Evolutionary conservation across 2,329 filamentous ascomycete species (phyloP).

Genomic region (Rhynchosporium secalis): DNA sequence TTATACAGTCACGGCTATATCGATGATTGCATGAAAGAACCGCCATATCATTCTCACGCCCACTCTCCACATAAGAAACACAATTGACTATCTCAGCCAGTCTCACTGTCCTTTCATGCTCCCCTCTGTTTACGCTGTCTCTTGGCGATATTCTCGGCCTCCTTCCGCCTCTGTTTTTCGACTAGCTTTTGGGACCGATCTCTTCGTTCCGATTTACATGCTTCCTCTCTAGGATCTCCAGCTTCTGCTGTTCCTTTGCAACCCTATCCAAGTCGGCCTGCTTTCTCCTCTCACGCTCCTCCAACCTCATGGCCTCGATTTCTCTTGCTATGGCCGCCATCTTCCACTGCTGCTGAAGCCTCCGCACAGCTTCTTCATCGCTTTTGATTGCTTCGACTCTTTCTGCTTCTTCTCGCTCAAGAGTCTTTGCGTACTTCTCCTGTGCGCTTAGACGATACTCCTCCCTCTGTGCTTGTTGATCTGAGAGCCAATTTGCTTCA

Average conservation of each 20-base stretch:
- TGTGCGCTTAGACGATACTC: slow-evolving; percentile 12
- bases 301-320: slow-evolving; percentile 13
- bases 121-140: slow-evolving; percentile 10
- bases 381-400: slow-evolving; percentile 10
- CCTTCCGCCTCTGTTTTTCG: slow-evolving; percentile 14
- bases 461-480: slow-evolving; percentile 17
- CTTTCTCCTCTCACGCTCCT: slow-evolving; percentile 15
- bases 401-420: slow-evolving; percentile 12
- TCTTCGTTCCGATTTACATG: background rate
- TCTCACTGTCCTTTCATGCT: slow-evolving; percentile 12
- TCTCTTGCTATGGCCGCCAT: slow-evolving; percentile 13
- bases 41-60: slow-evolving; percentile 21
- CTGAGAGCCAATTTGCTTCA: slow-evolving; percentile 16
- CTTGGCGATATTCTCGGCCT: background rate
- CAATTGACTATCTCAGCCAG: slow-evolving; percentile 23
- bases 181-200: slow-evolving; percentile 1
- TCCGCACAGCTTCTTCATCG: slow-evolving; percentile 17
- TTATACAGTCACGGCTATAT: slow-evolving; percentile 29
- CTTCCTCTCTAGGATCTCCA: slow-evolving; percentile 15
- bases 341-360: slow-evolving; percentile 16
- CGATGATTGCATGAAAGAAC: slow-evolving; percentile 27
- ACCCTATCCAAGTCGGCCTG: slow-evolving; percentile 3
- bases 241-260: slow-evolving; percentile 11
- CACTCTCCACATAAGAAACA: slow-evolving; percentile 28
- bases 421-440: slow-evolving; percentile 14